Base-by-base conservation (phyloP, 225 moss, liverwort and hornwort species). In the Pseudoscleropodium purum region DNA sequence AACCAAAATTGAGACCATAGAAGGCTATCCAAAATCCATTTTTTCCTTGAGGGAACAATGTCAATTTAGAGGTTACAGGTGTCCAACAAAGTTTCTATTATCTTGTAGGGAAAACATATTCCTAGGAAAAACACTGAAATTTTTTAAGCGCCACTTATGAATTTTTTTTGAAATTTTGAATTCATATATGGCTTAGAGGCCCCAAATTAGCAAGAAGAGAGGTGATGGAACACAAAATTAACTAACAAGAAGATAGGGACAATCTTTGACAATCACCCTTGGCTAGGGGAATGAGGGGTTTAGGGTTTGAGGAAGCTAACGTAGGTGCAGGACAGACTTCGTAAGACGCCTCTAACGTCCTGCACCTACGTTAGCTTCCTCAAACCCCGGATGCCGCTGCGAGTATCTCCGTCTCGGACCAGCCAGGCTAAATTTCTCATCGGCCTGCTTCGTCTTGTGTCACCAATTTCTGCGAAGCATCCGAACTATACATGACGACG, bases 41-140 rank as follows among this genome's bases (percentile, higher is more conserved):
- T 13, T 2, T 10, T 1, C 4, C 2, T 5, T 2, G 0, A 69
- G 4, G 0, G 2, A 0, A 8, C 8, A 39, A 7, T 39, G 23
- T 0, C 7, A 14, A 39, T 70, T 70, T 39, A 39, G 39, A 11
- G 11, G 4, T 31, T 18, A 18, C 18, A 75, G 18, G 0, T 11
- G 0, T 31, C 6, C 7, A 6, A 11, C 7, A 17, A 31, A 47
- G 5, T 75, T 19, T 47, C 47, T 9, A 47, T 47, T 29, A 2
- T 39, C 4, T 3, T 18, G 2, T 2, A 45, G 0, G 9, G 9
- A 45, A 4, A 47, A 47, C 30, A 47, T 75, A 1, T 4, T 17
- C 6, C 4, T 30, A 0, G 16, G 6, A 0, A 18, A 47, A 18
- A 18, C 6, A 16, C 0, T 27, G 0, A 9, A 73, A 15, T 4